These are phyloP conservation scores for Leishmania major DNA, from an alignment of 208 protist species.

Conservation along the genomic window DNA sequence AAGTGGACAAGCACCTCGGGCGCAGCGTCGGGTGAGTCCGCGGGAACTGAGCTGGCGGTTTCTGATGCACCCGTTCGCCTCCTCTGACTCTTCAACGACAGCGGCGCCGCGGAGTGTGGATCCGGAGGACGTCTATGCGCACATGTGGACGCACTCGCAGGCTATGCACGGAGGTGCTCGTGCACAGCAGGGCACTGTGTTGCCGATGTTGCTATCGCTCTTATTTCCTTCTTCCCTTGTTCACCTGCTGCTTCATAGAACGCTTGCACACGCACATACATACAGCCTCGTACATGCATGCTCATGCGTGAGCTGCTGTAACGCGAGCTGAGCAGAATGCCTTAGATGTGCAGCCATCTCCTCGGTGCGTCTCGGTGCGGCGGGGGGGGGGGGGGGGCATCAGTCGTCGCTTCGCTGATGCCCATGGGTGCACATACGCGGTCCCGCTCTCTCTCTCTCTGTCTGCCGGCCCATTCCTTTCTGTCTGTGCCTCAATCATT, in stretches of 20 bases:
- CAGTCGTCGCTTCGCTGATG: background rate
- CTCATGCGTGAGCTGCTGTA: background rate
- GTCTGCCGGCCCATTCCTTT: too few relatives aligned
- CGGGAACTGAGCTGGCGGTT: slow-evolving; percentile 10
- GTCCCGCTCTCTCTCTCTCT: background rate
- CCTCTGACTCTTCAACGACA: too few relatives aligned
- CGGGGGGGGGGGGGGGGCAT: background rate
- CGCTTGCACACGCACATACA: background rate
- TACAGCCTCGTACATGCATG: background rate
- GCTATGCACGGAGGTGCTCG: background rate
- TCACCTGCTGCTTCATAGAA: background rate
- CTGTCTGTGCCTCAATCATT: background rate
- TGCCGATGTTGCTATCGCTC: background rate
- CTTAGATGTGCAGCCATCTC: background rate
- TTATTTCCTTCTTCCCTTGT: background rate
- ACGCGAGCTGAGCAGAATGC: background rate
- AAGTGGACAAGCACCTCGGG: background rate
- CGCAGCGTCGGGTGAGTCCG: background rate
- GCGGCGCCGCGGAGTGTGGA: background rate
- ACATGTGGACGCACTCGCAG: background rate
- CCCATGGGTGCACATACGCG: background rate
- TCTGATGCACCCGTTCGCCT: background rate
- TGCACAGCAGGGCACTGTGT: background rate
- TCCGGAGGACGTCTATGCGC: background rate
- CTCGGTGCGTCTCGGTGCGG: background rate